Percentiles rank a stretch among this genome's conserved stretches.
Conservation (phyloP, 129 eudicot genomes). For the Pittosporum tobira region DNA sequence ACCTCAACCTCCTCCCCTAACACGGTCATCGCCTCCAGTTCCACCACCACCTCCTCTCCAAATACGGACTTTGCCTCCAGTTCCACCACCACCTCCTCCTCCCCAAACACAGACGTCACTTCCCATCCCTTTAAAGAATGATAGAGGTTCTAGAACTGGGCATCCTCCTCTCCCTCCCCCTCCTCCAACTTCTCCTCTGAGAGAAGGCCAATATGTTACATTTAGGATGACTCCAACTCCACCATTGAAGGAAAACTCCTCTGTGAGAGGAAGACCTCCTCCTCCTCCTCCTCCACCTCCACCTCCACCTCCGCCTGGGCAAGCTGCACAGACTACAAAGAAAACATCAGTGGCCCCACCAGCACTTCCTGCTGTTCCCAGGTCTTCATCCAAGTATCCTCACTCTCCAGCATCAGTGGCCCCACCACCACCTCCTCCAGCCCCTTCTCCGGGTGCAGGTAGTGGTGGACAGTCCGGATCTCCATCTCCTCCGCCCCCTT, state of each 20-base stretch:
- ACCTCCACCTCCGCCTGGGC: constrained; percentile 20
- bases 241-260: constrained; percentile 21
- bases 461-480: constrained; percentile 20
- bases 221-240: constrained; percentile 21
- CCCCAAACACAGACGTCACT: background rate
- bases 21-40: background rate
- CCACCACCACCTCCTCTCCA: constrained; percentile 15
- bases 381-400: constrained; percentile 13
- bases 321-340: constrained; percentile 12
- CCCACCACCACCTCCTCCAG: constrained; percentile 52
- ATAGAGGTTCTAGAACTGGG: constrained; percentile 8
- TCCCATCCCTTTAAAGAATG: constrained; percentile 18
- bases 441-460: constrained; percentile 13
- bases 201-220: constrained; percentile 8
- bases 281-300: constrained; percentile 40
- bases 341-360: constrained; percentile 29
- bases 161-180: constrained; percentile 19
- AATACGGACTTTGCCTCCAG: background rate
- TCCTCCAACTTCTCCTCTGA: constrained; percentile 14
- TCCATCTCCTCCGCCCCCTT: constrained; percentile 43
- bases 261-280: constrained; percentile 18
- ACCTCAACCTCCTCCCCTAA: constrained; percentile 17
- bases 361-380: constrained; percentile 39
- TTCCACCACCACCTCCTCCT: constrained; percentile 19
- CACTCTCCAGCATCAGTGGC: constrained; percentile 8